Base-by-base conservation (phyloP, 495 filamentous ascomycete genomes). In the Tetracladium setigerum region DNA sequence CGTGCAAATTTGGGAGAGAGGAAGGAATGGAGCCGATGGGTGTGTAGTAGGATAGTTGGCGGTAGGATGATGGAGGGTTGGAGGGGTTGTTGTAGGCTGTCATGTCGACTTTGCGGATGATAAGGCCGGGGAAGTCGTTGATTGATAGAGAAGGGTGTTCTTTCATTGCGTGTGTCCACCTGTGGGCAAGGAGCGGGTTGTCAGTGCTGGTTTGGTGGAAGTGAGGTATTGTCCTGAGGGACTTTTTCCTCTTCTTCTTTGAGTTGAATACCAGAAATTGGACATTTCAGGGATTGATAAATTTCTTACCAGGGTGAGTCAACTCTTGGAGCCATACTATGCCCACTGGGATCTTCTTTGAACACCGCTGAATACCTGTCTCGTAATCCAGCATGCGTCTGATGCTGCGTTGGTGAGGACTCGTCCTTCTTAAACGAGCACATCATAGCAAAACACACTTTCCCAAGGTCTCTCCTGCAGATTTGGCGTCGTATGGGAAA, bases 81-180 rank as follows among this genome's bases (percentile, higher is more conserved):
- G 51, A 61, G 9, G 37, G 16, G 5, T 54, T 34, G 56, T 86
- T 85, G 50, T 68, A 82, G 1, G 49, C 57, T 13, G 46, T 50
- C 74, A 86, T 81, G 52, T 85, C 77, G 19, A 78, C 74, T 60
- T 85, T 86, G 30, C 71, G 70, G 53, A 79, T 76, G 12, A 79
- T 71, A 10, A 86, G 59, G 0, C 73, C 66, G 0, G 82, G 82
- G 52, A 84, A 86, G 1, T 44, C 32, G 9, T 17, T 36, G 34
- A 9, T n/a, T 36, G 13, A 30, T n/a, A 16, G 34, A 36, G 16
- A 36, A 9, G 13, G 34, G 9, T n/a, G 13, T 2, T 3, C 10
- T n/a, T 36, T n/a, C 5, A 9, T 16, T 36, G 16, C 16, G 2
- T 27, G 3, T 3, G 22, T 3, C 22, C 16, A 36, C 34, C 34